Evolutionary conservation across 1,284 basidiomycete genomes (phyloP), one percentile per base, ranked within the genome.

Genomic region (Ustilago tritici): DNA sequence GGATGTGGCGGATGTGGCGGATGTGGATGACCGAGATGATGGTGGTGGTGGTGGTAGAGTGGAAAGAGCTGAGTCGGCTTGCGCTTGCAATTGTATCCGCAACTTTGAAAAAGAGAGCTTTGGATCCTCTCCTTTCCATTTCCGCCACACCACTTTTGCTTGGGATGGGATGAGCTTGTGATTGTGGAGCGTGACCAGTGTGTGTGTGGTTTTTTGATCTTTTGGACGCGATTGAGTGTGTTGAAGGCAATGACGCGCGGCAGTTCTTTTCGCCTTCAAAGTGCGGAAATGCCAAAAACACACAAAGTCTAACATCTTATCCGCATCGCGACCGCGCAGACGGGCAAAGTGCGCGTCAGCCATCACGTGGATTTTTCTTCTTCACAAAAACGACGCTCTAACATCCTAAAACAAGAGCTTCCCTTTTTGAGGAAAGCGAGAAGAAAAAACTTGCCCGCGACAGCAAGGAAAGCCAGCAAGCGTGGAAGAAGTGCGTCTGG

Each of bases 391-490:
- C 11, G 35, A 3, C 38, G 47, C 47, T 61, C 64, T 67, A 67
- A 67, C 66, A 67, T 36, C n/a, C 4, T 31, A 5, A 38, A 53
- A 53, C 14, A 31, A 6, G 8, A 32, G 28, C 46, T 56, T 35
- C 58, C n/a, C 41, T 38, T 47, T 38, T 38, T 31, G 49, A n/a
- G 8, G 15, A 56, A 52, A 4, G 10, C 49, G 36, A 57, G 50
- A 59, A 63, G 46, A 70, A 70, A 72, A 65, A 69, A 62, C 61
- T 73, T 68, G 69, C 46, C 28, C n/a, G 31, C 41, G 43, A 23
- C 50, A 10, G 53, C 38, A 19, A 56, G 41, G 14, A 35, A 40
- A 31, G 40, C 40, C 38, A 17, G 9, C 50, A 31, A 31, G 12
- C 12, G 11, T 35, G 52, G 2, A 36, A 9, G 17, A 12, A 6